A percentile compares a stretch with the other conserved stretches of the same genome.
Conservation (phyloP, 306 rosid species). For the Quercus rubra region DNA sequence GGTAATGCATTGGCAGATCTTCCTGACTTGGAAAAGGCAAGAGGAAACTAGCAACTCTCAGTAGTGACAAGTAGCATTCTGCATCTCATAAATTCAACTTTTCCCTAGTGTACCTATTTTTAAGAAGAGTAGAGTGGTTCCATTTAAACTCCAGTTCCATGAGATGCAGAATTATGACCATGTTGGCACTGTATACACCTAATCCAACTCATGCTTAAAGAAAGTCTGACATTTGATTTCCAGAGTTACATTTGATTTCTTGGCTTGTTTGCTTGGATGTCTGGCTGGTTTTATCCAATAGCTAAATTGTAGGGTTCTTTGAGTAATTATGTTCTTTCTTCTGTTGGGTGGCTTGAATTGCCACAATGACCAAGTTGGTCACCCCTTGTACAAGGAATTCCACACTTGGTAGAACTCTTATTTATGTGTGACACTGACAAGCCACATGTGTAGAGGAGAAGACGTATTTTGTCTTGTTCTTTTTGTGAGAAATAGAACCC, state of each 20-base stretch:
- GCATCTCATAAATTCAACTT: no score
- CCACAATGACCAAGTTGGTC: no score
- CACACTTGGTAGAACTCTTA: no score
- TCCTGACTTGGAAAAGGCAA: constrained; percentile 90
- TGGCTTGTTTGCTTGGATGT: background rate
- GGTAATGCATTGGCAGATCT: constrained; percentile 58
- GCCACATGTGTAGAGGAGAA: no score
- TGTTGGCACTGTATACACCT: background rate
- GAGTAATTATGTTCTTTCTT: background rate
- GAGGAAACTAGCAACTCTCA: constrained; percentile 39
- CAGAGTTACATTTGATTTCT: background rate
- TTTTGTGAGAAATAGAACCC: no score
- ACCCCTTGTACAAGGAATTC: no score
- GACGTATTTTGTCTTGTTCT: no score
- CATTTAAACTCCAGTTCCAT: no score
- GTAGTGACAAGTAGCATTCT: constrained; percentile 4
- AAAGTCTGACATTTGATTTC: background rate
- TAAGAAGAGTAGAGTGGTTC: no score
- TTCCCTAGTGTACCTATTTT: no score
- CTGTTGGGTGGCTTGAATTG: no score
- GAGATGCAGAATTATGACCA: background rate
- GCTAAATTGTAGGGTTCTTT: background rate
- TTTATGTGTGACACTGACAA: no score
- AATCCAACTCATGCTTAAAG: background rate
- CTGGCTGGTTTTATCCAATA: background rate